phyloP scores from a whole-genome alignment of 2,329 filamentous ascomycete genomes.

The Lachnellula subtilissima region DNA sequence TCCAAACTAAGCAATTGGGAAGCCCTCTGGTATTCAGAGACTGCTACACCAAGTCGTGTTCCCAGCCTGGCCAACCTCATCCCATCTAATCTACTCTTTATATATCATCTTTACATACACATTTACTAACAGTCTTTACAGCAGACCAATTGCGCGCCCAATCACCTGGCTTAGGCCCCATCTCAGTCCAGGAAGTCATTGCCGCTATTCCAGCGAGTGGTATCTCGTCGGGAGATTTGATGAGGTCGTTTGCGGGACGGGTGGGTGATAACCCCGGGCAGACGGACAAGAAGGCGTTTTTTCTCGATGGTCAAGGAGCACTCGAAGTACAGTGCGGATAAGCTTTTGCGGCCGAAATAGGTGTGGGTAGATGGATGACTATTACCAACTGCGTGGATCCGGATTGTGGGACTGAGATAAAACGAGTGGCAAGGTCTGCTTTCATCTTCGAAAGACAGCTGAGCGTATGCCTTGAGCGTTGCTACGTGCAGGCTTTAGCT shows the following conservation, averaged over 20 bases:
- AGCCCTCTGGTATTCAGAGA: not conserved
- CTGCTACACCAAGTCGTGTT: not conserved
- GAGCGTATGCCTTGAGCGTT: no score
- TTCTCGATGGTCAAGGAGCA: conserved; percentile 54
- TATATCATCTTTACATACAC: conserved; percentile 7
- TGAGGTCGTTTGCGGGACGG: conserved; percentile 50
- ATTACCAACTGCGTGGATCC: not conserved
- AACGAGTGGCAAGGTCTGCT: no score
- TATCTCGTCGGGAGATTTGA: conserved; percentile 49
- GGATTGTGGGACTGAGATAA: not conserved
- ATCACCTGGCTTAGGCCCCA: conserved; percentile 25
- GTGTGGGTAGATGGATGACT: not conserved
- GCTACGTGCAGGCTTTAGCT: no score
- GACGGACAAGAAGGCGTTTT: conserved; percentile 52
- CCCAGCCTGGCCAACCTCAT: not conserved
- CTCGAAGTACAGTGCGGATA: conserved; percentile 50
- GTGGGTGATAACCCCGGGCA: conserved; percentile 46
- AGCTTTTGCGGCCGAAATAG: conserved; percentile 38
- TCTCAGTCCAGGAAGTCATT: conserved; percentile 50
- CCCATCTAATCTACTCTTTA: not conserved
- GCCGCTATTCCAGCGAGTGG: conserved; percentile 49
- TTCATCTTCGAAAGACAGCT: no score
- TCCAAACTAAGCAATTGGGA: not conserved
- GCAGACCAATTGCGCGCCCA: conserved; percentile 2
- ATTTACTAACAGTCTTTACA: conserved; percentile 11